phyloP scores from a whole-genome alignment of 73 alveolate species.

The Uronychia setigera region DNA sequence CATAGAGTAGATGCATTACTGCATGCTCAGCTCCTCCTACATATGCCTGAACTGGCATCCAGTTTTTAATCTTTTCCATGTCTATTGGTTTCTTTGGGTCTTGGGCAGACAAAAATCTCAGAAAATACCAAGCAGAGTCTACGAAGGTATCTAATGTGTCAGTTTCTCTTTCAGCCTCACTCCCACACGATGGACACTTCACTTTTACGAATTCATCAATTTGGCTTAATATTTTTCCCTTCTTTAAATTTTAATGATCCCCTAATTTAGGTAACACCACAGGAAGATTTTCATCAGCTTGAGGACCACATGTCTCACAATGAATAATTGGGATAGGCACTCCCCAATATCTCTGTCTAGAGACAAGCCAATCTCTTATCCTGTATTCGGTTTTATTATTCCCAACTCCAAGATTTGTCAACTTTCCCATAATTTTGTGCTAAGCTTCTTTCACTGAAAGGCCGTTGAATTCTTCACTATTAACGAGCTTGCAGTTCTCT shows the following conservation, averaged over 20 bases:
- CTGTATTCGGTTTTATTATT: conserved; percentile 40
- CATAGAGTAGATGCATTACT: conserved; percentile 74
- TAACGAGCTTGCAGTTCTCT: conserved; percentile 20
- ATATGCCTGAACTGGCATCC: conserved; percentile 82
- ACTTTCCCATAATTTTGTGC: background rate
- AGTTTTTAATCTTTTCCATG: conserved; percentile 28
- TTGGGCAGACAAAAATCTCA: conserved; percentile 58
- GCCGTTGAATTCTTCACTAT: conserved; percentile 47
- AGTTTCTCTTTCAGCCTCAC: conserved; percentile 53
- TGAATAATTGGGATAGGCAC: conserved; percentile 79
- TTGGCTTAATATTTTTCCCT: conserved; percentile 17
- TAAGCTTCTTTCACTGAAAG: conserved; percentile 37
- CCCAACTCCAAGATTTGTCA: conserved; percentile 22
- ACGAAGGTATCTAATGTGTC: conserved; percentile 82
- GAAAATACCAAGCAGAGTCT: conserved; percentile 78
- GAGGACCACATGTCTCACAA: conserved; percentile 62
- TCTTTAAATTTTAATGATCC: conserved; percentile 12
- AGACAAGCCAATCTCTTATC: conserved; percentile 67
- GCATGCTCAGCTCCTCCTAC: conserved; percentile 88
- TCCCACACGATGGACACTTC: conserved; percentile 57
- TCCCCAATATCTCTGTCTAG: conserved; percentile 80
- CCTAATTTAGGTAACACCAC: conserved; percentile 53
- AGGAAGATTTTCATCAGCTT: conserved; percentile 55
- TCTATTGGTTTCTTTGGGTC: conserved; percentile 30
- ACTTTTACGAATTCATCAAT: conserved; percentile 30